Percentiles rank a stretch among this genome's conserved stretches.
These are phyloP conservation scores for Fraxinus greggii DNA, from an alignment of 305 asterid species.

Conservation along the genomic window DNA sequence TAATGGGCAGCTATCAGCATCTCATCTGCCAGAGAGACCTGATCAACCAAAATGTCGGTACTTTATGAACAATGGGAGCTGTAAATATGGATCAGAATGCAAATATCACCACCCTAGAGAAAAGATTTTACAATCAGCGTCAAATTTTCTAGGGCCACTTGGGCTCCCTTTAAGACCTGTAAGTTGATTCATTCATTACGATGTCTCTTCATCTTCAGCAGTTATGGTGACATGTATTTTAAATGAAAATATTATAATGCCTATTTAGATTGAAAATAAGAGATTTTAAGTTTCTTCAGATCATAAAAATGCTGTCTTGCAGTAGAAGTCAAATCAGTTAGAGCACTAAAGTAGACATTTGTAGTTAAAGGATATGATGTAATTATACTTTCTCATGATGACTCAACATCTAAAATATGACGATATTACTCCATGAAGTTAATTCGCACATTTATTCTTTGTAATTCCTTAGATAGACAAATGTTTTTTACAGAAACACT, in stretches of 20 bases:
- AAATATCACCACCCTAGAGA: constrained; percentile 67
- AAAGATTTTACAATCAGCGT: constrained; percentile 38
- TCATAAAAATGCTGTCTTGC: neutral
- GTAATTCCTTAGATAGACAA: neutral
- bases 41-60: constrained; percentile 70
- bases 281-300: neutral
- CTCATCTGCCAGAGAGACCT: constrained; percentile 61
- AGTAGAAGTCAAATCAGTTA: neutral
- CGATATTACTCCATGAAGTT: neutral
- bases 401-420: neutral
- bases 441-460: neutral
- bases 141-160: constrained; percentile 51
- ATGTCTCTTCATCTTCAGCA: constrained; percentile 19
- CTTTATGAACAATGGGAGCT: constrained; percentile 58
- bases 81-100: constrained; percentile 67
- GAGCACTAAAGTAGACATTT: neutral
- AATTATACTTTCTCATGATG: neutral
- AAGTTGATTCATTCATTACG: constrained; percentile 28
- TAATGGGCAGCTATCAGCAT: constrained; percentile 38
- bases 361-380: neutral
- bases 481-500: neutral
- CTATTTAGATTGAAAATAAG: neutral
- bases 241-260: neutral
- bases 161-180: constrained; percentile 75
- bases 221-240: neutral